Evolutionary conservation across 441 rosid species (phyloP).

Genomic region (Populus trichocarpa): DNA sequence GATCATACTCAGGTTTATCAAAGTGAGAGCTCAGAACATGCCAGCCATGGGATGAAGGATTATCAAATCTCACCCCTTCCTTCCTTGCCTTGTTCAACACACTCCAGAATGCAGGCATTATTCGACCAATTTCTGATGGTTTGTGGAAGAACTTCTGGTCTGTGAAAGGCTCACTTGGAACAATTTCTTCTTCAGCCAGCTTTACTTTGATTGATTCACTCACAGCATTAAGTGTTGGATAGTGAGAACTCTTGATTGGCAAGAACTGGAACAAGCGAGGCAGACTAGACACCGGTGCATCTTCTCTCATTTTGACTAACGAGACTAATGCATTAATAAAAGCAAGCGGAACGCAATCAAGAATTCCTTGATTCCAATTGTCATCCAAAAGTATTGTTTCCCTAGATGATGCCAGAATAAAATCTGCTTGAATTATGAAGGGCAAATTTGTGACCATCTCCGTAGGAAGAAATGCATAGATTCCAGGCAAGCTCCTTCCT

Average conservation of each 20-base stretch:
- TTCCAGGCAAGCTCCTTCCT: slow-evolving; percentile 50
- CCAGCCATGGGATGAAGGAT: slow-evolving; percentile 53
- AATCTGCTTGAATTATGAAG: slow-evolving; percentile 70
- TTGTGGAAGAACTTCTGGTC: slow-evolving; percentile 55
- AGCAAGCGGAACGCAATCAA: slow-evolving; percentile 49
- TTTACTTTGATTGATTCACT: slow-evolving; percentile 41
- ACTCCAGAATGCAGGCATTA: slow-evolving; percentile 58
- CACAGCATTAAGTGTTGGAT: slow-evolving; percentile 37
- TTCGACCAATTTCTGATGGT: slow-evolving; percentile 52
- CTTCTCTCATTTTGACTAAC: slow-evolving; percentile 41
- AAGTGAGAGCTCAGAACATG: slow-evolving; percentile 45
- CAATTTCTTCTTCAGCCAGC: slow-evolving; percentile 41
- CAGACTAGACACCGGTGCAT: slow-evolving; percentile 51
- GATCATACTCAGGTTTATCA: slow-evolving; percentile 33
- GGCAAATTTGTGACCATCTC: slow-evolving; percentile 79
- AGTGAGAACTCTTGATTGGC: slow-evolving; percentile 43
- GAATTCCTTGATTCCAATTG: slow-evolving; percentile 77
- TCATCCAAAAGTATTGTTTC: slow-evolving; percentile 58
- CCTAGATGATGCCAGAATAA: slow-evolving; percentile 61
- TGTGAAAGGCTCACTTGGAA: slow-evolving; percentile 50
- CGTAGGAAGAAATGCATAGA: slow-evolving; percentile 75
- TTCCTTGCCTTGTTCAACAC: slow-evolving; percentile 45
- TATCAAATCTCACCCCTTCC: slow-evolving; percentile 46
- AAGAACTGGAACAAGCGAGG: slow-evolving; percentile 50
- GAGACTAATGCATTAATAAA: slow-evolving; percentile 58